Evolutionary conservation across 148 eudicot species (phyloP), one percentile per base, ranked within the genome.

Genomic region (Drosera capensis): DNA sequence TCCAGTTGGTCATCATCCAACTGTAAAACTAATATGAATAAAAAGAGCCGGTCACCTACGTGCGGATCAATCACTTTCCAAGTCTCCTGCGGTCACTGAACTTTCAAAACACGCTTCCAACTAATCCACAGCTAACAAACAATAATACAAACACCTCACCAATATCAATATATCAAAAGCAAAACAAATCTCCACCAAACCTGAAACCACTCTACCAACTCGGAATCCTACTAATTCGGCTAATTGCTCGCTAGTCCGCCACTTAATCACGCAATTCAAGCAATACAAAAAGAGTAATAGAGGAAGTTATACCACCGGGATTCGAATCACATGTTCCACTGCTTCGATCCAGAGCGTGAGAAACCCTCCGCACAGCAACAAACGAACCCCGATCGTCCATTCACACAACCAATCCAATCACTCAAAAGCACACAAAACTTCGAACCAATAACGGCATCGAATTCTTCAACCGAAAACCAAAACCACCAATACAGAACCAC

Each of bases 301-400:
- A 64, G 38, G 2, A 11, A 34, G 55, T 49, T 57, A 50, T 51
- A 67, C n/a, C 78, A 90, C 97, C 97, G 48, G 97, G 78, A 67
- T 74, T 64, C 1, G 97, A 67, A 71, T 78, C 83, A 56, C 79
- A 87, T 47, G 86, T 48, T n/a, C n/a, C n/a, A 35, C 42, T 68
- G 25, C 81, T 68, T 46, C 86, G 76, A 46, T 80, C 86, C 35
- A 77, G 64, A 0, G 86, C 75, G 44, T 71, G 95, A 17, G 95
- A 78, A 54, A 80, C 69, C 62, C 93, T 69, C 52, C 95, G 69
- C 15, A 90, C 97, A 7, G 97, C 97, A 13, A 90, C 97, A 21
- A 84, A 90, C 17, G 97, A 90, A 53, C 80, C 86, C 38, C 93
- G 75, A 50, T 80, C 95, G 23, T 75, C 93, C 97, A 84, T 90